These are phyloP conservation scores for Adansonia rubrostipa DNA, from an alignment of 441 rosid species.

Conservation along the genomic window DNA sequence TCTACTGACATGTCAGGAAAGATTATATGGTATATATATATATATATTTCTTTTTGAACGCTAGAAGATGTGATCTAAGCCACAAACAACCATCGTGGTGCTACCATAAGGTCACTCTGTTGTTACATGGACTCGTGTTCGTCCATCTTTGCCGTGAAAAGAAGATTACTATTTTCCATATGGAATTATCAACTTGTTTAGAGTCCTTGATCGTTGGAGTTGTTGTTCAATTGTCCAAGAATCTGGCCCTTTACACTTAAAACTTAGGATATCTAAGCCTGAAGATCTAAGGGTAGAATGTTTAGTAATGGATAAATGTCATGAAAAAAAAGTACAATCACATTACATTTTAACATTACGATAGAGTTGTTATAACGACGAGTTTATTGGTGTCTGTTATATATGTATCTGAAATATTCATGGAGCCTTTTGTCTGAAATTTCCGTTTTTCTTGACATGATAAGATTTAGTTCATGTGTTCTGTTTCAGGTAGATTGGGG, in stretches of 20 bases:
- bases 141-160: background rate
- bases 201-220: background rate
- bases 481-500: slow-evolving; percentile 95
- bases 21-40: background rate
- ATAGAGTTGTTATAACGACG: slow-evolving; percentile 7
- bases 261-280: background rate
- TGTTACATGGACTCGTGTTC: background rate
- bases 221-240: background rate
- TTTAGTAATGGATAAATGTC: background rate
- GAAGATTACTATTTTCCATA: background rate
- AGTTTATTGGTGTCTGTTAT: background rate
- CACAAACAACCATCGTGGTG: background rate
- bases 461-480: slow-evolving; percentile 26
- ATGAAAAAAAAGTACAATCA: background rate
- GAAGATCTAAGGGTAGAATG: background rate
- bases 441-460: slow-evolving; percentile 20
- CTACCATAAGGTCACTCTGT: background rate
- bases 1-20: background rate
- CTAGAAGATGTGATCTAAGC: background rate
- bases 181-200: background rate
- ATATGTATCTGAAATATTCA: background rate
- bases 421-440: background rate
- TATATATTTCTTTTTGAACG: background rate
- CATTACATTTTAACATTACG: background rate
- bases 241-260: background rate